A percentile compares a stretch with the other conserved stretches of the same genome.
These are phyloP conservation scores for Cryptococcus sp. DNA, from an alignment of 1,284 basidiomycete species.

Conservation along the genomic window DNA sequence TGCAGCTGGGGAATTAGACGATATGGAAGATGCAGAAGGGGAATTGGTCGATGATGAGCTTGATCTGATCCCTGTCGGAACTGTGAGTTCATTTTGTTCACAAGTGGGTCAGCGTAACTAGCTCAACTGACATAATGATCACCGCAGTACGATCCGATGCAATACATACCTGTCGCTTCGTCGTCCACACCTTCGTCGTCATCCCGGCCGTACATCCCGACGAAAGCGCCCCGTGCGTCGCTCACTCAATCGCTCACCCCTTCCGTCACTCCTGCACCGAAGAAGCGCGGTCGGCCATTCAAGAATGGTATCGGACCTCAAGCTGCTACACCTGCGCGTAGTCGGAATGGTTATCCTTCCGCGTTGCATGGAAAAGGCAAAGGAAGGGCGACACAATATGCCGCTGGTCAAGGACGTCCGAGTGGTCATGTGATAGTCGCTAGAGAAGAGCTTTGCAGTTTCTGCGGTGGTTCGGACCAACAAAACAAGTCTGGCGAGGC, in stretches of 20 bases:
- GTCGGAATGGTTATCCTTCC: neutral
- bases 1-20: conserved; percentile 14
- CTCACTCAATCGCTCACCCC: neutral
- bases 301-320: neutral
- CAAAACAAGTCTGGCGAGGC: conserved; percentile 23
- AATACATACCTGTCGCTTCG: conserved; percentile 1
- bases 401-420: neutral
- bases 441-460: conserved; percentile 25
- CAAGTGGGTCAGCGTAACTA: neutral
- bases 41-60: conserved; percentile 28
- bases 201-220: conserved; percentile 9
- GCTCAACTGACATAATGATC: neutral
- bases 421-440: neutral
- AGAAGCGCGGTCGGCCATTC: conserved; percentile 1
- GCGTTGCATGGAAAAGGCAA: conserved; percentile 16
- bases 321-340: too few species aligned
- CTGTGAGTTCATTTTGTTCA: conserved; percentile 4
- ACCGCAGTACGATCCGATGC: conserved; percentile 7
- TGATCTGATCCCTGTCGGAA: conserved; percentile 6
- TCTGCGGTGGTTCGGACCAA: conserved; percentile 37
- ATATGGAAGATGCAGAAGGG: conserved; percentile 37
- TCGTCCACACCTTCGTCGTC: conserved; percentile 2
- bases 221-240: conserved; percentile 14
- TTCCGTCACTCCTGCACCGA: conserved; percentile 12
- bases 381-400: conserved; percentile 17